A percentile compares a stretch with the other conserved stretches of the same genome.
Evolutionary conservation across 345 rosid species (phyloP).

Genomic region (Microcos paniculata): DNA sequence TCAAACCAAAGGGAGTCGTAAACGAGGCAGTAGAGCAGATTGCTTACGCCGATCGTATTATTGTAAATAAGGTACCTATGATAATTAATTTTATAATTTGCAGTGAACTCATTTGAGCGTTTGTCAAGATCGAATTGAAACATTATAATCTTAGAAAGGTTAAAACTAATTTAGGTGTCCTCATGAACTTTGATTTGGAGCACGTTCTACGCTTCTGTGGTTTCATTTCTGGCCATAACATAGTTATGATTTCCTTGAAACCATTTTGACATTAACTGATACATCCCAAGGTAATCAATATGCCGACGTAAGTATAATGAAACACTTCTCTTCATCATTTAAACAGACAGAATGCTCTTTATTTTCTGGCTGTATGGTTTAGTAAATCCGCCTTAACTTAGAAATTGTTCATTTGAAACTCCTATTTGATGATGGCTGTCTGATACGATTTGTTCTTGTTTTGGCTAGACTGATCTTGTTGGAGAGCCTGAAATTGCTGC

Average conservation of each 20-base stretch:
- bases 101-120: neutral
- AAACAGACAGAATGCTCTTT: neutral
- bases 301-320: conserved; percentile 9
- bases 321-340: neutral
- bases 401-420: neutral
- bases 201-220: neutral
- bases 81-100: neutral
- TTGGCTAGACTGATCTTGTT: conserved; percentile 81
- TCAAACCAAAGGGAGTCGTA: conserved; percentile 86
- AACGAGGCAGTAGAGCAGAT: conserved; percentile 98
- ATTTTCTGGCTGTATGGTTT: neutral
- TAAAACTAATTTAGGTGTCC: neutral
- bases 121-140: neutral
- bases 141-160: neutral
- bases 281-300: neutral
- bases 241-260: neutral
- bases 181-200: neutral
- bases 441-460: conserved; percentile 22
- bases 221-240: neutral
- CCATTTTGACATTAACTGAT: neutral
- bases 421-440: conserved; percentile 1
- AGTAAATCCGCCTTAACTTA: neutral
- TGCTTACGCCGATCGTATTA: conserved; percentile 91
- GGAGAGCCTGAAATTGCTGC: conserved; percentile 58
- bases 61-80: conserved; percentile 73